Base-by-base conservation (phyloP, 164 flowering plant genomes). In the Nymphaea colorata region DNA sequence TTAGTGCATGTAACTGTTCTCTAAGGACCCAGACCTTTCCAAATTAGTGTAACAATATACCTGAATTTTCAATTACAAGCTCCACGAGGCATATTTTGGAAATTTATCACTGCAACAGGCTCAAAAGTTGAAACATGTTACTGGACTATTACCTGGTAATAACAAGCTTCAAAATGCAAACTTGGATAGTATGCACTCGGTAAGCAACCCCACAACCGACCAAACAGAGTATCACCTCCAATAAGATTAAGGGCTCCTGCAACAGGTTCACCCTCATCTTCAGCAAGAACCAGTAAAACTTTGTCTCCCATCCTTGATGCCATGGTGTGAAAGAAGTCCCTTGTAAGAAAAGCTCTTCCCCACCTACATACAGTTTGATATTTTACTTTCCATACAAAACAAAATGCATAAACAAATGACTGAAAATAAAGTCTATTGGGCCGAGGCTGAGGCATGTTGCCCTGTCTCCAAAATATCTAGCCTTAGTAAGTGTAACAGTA, bases 151-250 rank as follows among this genome's bases (percentile, higher is more conserved):
- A 93, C 98, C 98, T 91, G 97, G 77, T 93, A 91, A 80, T 93
- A 93, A 69, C 98, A 93, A 47, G 97, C 96, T 84, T 93, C 98
- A 79, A 93, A 93, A 81, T 93, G 98, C 78, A 93, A 79, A 73
- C 87, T 83, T 61, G 96, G 94, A 68, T 91, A 91, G 70, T 89
- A 88, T 60, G 81, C 85, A 53, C 64, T 70, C 16, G 94, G 91
- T 42, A 79, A 84, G 73, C 97, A 91, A 17, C 97, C 98, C 98
- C 97, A 93, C 68, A 93, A 77, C 43, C 97, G 96, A 42, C 98
- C 98, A 77, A 75, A 93, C 43, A 93, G 71, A 63, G 97, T 83
- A 75, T 93, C 91, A 64, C 97, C 97, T 43, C 97, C 97, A 67
- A 93, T 85, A 65, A 93, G 83, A 81, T 93, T 93, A 70, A 93